Base-by-base conservation (phyloP, 164 flowering plant species). In the Platanus orientalis region DNA sequence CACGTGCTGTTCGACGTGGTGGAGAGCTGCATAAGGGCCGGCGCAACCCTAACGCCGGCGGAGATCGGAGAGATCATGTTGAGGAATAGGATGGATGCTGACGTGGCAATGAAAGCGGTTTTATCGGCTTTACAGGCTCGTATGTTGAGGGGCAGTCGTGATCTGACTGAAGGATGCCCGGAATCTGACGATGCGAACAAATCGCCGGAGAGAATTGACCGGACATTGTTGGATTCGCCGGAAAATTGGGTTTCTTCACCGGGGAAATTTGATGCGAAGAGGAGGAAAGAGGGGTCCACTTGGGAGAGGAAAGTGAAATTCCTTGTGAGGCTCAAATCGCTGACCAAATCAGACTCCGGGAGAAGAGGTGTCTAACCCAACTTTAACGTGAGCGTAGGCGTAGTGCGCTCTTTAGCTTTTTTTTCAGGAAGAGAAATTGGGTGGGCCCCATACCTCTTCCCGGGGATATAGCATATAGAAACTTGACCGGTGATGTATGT, bases 271-370 rank as follows among this genome's bases (percentile, higher is more conserved):
- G 28, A 25, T 0, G 77, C 64, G 68, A 75, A 66, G 73, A 71
- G 67, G 67, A 74, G 69, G 72, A 70, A 64, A 47, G 75, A 69
- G 40, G 71, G 73, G 53, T 49, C 63, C 3, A 61, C 44, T 11
- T 73, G 81, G 81, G 82, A 79, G 70, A 76, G 58, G 70, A 84
- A 71, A 63, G 76, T 72, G 30, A 80, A 71, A 65, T 80, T 80
- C 32, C 54, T 84, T 1, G 79, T 70, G 45, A 62, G 81, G 53
- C 61, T 84, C 11, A 76, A 71, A 56, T 78, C 83, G 16, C 71
- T 84, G 69, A 81, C 85, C 58, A 82, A 79, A 60, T 84, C 84
- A 27, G 83, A 82, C 54, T 80, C 86, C 5, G 79, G 79, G 13
- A 71, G 82, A 50, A 67, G 78, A 53, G 79, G 75, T 4, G 53